phyloP scores from a whole-genome alignment of 345 rosid genomes.

The Hirschfeldia incana region DNA sequence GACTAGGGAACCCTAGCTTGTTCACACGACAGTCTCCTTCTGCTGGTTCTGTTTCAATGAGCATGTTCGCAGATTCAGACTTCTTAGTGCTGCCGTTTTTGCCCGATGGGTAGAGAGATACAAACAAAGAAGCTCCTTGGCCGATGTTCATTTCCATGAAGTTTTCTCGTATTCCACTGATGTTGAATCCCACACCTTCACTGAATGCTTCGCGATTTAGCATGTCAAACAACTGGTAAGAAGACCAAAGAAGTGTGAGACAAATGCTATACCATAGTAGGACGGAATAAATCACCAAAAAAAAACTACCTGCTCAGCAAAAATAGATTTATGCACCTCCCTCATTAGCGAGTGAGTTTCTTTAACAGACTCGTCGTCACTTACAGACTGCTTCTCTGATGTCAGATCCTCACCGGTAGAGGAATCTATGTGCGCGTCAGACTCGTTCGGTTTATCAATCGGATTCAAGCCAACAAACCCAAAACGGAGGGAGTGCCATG shows the following conservation, averaged over 20 bases:
- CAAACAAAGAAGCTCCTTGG: constrained; percentile 70
- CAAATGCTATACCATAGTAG: constrained; percentile 10
- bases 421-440: constrained; percentile 38
- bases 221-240: constrained; percentile 76
- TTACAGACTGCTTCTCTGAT: constrained; percentile 45
- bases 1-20: constrained; percentile 54
- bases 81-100: constrained; percentile 40
- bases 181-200: constrained; percentile 71
- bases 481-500: constrained; percentile 71
- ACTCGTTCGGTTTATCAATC: constrained; percentile 32
- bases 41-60: constrained; percentile 46
- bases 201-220: constrained; percentile 75
- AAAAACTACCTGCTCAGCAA: constrained; percentile 71
- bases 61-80: constrained; percentile 42
- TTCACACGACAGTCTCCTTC: constrained; percentile 41
- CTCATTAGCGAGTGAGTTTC: constrained; percentile 67
- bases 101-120: constrained; percentile 62
- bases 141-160: constrained; percentile 69
- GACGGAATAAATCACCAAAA: constrained; percentile 1
- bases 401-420: constrained; percentile 32
- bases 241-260: constrained; percentile 34
- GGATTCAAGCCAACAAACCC: constrained; percentile 65
- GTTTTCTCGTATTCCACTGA: constrained; percentile 83
- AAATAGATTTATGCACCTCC: constrained; percentile 77
- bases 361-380: constrained; percentile 65